phyloP scores from a whole-genome alignment of 768 basidiomycete species.

The Galerina marginata region DNA sequence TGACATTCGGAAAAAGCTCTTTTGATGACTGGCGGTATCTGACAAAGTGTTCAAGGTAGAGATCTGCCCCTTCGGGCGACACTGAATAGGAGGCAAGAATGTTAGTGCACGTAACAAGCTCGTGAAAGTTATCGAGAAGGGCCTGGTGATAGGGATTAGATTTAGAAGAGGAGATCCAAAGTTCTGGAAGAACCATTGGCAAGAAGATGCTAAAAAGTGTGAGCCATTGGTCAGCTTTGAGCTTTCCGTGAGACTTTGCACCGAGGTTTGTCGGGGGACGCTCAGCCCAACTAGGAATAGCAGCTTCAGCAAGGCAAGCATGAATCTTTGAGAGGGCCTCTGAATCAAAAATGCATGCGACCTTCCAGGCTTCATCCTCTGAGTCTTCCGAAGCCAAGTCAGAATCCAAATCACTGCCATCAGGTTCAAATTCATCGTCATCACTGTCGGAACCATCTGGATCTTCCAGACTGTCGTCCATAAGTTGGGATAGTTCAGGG shows the following conservation, averaged over 20 bases:
- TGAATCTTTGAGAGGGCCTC: constrained; percentile 6
- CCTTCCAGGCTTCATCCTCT: too few relatives aligned
- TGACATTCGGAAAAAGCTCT: constrained; percentile 21
- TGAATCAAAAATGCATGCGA: constrained; percentile 11
- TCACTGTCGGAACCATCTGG: background rate
- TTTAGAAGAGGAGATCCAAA: constrained; percentile 11
- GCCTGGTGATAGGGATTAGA: too few relatives aligned
- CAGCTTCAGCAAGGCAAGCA: background rate
- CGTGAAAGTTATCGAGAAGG: constrained; percentile 26
- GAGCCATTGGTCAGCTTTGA: constrained; percentile 29
- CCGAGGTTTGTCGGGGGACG: constrained; percentile 28
- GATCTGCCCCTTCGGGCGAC: constrained; percentile 7
- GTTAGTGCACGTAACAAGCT: constrained; percentile 26
- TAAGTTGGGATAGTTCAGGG: background rate
- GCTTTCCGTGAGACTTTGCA: constrained; percentile 25
- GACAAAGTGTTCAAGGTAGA: constrained; percentile 22
- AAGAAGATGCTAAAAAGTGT: constrained; percentile 23
- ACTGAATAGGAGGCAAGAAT: constrained; percentile 21
- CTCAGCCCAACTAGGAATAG: constrained; percentile 23
- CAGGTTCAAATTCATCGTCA: too few relatives aligned
- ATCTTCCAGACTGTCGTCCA: too few relatives aligned
- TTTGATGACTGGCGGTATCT: constrained; percentile 19
- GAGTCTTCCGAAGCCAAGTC: background rate
- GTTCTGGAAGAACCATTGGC: constrained; percentile 25
- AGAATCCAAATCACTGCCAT: background rate